Evolutionary conservation across 2,329 filamentous ascomycete species (phyloP).

Genomic region (Aspergillus fumigatiaffinis): DNA sequence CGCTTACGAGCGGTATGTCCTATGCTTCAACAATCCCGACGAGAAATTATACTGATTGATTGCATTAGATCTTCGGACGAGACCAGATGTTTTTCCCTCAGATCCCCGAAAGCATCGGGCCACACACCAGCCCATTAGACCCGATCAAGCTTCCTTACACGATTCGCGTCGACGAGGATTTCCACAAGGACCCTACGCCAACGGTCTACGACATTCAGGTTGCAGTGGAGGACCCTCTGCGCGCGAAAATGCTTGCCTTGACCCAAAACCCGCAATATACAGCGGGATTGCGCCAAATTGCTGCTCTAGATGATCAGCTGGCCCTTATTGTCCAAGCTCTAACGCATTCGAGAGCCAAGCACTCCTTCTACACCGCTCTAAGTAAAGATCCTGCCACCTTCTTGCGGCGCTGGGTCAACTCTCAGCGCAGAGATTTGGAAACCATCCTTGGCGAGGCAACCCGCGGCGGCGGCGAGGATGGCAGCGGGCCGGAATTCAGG

Average conservation of each 20-base stretch:
- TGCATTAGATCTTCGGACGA: slow-evolving; percentile 62
- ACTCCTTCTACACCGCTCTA: slow-evolving; percentile 77
- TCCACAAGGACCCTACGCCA: slow-evolving; percentile 68
- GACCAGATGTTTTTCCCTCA: slow-evolving; percentile 82
- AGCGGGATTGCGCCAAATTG: slow-evolving; percentile 70
- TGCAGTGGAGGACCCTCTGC: slow-evolving; percentile 75
- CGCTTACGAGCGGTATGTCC: slow-evolving; percentile 66
- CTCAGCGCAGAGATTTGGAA: slow-evolving; percentile 85
- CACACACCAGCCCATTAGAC: slow-evolving; percentile 73
- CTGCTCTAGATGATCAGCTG: slow-evolving; percentile 76
- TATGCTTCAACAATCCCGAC: background rate
- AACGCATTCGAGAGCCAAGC: slow-evolving; percentile 80
- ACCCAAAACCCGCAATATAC: slow-evolving; percentile 68
- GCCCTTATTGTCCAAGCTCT: slow-evolving; percentile 79
- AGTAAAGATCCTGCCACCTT: slow-evolving; percentile 80
- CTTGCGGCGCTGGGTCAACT: slow-evolving; percentile 81
- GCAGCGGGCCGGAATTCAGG: slow-evolving; percentile 42
- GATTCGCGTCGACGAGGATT: slow-evolving; percentile 83
- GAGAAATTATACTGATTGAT: background rate
- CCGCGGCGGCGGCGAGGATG: slow-evolving; percentile 55
- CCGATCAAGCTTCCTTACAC: slow-evolving; percentile 86
- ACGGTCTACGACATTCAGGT: slow-evolving; percentile 91
- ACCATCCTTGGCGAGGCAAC: slow-evolving; percentile 79
- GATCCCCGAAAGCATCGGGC: slow-evolving; percentile 73
- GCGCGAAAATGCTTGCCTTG: slow-evolving; percentile 61